Conservation (phyloP, 1,139 yeast species). For the Yarrowia galli region DNA sequence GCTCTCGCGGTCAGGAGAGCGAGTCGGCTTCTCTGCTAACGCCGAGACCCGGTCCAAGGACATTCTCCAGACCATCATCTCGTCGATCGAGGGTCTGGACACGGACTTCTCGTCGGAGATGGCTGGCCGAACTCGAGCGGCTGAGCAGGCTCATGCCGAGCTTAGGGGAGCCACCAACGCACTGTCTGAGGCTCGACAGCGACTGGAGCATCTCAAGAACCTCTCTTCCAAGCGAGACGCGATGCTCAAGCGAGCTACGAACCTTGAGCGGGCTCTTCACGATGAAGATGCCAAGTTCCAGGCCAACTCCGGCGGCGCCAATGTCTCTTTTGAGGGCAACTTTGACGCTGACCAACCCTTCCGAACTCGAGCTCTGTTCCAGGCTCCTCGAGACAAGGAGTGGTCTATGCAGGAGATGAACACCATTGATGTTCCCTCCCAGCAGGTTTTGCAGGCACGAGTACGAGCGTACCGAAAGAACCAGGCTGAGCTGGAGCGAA, state of each 20-base stretch:
- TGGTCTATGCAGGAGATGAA: slow-evolving; percentile 15
- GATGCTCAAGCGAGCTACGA: slow-evolving; percentile 60
- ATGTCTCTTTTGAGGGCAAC: slow-evolving; percentile 55
- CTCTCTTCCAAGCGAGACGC: slow-evolving; percentile 56
- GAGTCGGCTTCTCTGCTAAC: slow-evolving; percentile 23
- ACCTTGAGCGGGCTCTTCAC: slow-evolving; percentile 63
- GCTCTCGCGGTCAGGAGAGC: slow-evolving; percentile 28
- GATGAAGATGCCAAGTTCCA: slow-evolving; percentile 64
- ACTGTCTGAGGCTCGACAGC: slow-evolving; percentile 57
- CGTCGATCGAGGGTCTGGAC: slow-evolving; percentile 54
- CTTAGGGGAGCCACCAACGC: slow-evolving; percentile 58
- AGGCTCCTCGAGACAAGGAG: slow-evolving; percentile 22
- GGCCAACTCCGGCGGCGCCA: slow-evolving; percentile 18
- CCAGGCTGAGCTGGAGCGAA: slow-evolving; percentile 61
- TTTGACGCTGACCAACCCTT: slow-evolving; percentile 91
- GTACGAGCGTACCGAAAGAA: slow-evolving; percentile 77
- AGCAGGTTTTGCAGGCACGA: slow-evolving; percentile 72
- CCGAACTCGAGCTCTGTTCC: slow-evolving; percentile 55
- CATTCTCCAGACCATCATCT: slow-evolving; percentile 43
- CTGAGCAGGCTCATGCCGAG: slow-evolving; percentile 57
- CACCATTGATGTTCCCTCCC: slow-evolving; percentile 60
- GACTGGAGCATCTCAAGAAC: slow-evolving; percentile 55
- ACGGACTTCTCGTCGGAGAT: slow-evolving; percentile 60
- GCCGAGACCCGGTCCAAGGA: slow-evolving; percentile 45
- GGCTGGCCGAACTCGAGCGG: slow-evolving; percentile 55